phyloP scores from a whole-genome alignment of 805 yeast genomes.

The Yamadazyma nakazawae region DNA sequence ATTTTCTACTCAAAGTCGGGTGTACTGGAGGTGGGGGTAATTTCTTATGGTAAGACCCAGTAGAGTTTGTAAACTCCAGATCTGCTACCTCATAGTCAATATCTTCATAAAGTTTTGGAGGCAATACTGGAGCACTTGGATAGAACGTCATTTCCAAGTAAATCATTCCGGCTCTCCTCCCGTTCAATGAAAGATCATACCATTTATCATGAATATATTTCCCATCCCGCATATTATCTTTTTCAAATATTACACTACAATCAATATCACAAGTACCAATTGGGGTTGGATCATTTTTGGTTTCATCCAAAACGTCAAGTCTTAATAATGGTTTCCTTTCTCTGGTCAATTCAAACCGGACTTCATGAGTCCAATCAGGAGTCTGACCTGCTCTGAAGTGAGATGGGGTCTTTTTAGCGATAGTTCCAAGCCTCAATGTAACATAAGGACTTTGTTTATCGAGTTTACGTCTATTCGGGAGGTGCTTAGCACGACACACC shows the following conservation, averaged over 20 bases:
- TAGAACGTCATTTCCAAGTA: constrained; percentile 91
- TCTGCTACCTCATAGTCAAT: constrained; percentile 6
- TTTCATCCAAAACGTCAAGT: constrained; percentile 79
- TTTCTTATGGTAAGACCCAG: neutral
- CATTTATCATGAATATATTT: constrained; percentile 81
- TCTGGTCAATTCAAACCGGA: constrained; percentile 62
- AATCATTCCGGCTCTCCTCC: constrained; percentile 80
- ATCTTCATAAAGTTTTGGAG: constrained; percentile 30
- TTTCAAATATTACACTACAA: constrained; percentile 63
- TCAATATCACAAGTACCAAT: constrained; percentile 82
- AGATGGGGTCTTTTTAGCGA: constrained; percentile 74
- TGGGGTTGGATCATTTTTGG: constrained; percentile 79
- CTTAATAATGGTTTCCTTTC: constrained; percentile 62
- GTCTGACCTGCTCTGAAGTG: constrained; percentile 90
- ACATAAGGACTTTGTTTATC: constrained; percentile 95
- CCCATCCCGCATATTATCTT: constrained; percentile 48
- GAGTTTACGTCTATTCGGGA: constrained; percentile 79
- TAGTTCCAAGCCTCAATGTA: constrained; percentile 74
- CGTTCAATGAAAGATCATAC: constrained; percentile 68
- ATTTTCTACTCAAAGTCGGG: constrained; percentile 12
- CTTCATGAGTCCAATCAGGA: constrained; percentile 81
- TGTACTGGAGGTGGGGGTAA: constrained; percentile 13
- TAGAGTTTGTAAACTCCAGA: neutral
- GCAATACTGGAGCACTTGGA: constrained; percentile 50
- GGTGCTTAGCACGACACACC: constrained; percentile 76